Evolutionary conservation across 2,329 filamentous ascomycete genomes (phyloP), one percentile per base, ranked within the genome.

Genomic region (Aureobasidium subglaciale): DNA sequence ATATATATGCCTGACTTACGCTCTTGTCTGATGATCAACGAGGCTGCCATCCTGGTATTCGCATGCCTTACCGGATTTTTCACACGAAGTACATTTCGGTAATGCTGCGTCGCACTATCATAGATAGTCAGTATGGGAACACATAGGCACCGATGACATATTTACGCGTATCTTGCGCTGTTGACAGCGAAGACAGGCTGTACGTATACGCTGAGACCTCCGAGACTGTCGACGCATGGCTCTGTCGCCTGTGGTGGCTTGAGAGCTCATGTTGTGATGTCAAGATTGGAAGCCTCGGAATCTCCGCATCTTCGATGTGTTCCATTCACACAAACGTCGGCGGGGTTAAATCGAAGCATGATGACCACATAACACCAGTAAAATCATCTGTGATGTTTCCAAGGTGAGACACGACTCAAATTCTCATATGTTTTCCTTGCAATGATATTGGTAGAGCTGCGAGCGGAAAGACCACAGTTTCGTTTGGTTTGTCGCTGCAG

Each of bases 131-230:
- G 46, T 22, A 50, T 5, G 13, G 13, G 1, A 2, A n/a, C 5
- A 13, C 2, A 15, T 7, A 37, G 3, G 8, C 22, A n/a, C n/a
- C n/a, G 18, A 24, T 20, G 5, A 3, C 10, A 11, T 29, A 15
- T 27, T 38, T 20, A 50, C 46, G n/a, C 46, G 46, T 27, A 38
- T 50, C 11, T 50, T 50, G 15, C 46, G 46, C 32, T 50, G 46
- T 38, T 50, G 46, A 13, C 46, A 50, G 20, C 46, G 46, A 2
- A 50, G 24, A 6, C 46, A 50, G 9, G 46, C 46, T 15, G 46
- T 50, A 20, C 46, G 46, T 5, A 50, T 50, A 9, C 46, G 46
- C 34, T 50, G 46, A 9, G 32, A 38, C 13, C 46, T 37, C 8
- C 46, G 32, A 13, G 46, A 37, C 11, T 50, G 32, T n/a, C 46